Conservation (phyloP, 2,329 filamentous ascomycete species). For the Paraphoma sp. region DNA sequence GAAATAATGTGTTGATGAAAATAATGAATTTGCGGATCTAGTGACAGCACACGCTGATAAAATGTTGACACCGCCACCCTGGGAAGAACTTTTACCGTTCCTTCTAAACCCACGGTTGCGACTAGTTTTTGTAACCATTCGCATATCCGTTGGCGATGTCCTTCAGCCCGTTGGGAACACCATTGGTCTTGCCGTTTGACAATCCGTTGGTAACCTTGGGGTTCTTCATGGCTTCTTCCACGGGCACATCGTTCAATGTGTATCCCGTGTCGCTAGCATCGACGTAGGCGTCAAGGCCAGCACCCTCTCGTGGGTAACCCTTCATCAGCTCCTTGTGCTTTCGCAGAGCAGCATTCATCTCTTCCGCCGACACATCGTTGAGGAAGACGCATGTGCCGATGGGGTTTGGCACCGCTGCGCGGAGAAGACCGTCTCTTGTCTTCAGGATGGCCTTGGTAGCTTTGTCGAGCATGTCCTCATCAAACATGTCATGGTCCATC, state of each 20-base stretch:
- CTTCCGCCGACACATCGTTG: slow-evolving; percentile 68
- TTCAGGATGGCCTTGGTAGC: slow-evolving; percentile 73
- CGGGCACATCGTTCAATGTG: slow-evolving; percentile 54
- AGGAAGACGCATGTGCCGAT: slow-evolving; percentile 72
- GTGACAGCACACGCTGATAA: background rate
- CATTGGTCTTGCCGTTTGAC: slow-evolving; percentile 29
- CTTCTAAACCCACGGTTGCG: background rate
- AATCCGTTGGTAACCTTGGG: slow-evolving; percentile 29
- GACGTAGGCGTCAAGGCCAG: slow-evolving; percentile 72
- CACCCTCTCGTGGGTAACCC: slow-evolving; percentile 67
- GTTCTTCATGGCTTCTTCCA: slow-evolving; percentile 38
- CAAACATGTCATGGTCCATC: slow-evolving; percentile 74
- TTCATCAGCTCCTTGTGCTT: slow-evolving; percentile 70
- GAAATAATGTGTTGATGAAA: no score
- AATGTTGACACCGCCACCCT: slow-evolving; percentile 6
- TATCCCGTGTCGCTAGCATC: slow-evolving; percentile 73
- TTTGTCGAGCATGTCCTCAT: slow-evolving; percentile 69
- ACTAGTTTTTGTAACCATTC: slow-evolving; percentile 36
- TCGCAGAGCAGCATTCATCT: slow-evolving; percentile 66
- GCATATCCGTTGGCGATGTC: slow-evolving; percentile 23
- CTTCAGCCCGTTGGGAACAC: slow-evolving; percentile 3
- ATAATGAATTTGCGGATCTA: background rate
- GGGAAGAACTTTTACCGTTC: slow-evolving; percentile 8
- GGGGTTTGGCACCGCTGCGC: slow-evolving; percentile 72
- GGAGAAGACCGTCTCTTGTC: slow-evolving; percentile 72